Base-by-base conservation (phyloP, 495 filamentous ascomycete species). In the Cercophora sp. region DNA sequence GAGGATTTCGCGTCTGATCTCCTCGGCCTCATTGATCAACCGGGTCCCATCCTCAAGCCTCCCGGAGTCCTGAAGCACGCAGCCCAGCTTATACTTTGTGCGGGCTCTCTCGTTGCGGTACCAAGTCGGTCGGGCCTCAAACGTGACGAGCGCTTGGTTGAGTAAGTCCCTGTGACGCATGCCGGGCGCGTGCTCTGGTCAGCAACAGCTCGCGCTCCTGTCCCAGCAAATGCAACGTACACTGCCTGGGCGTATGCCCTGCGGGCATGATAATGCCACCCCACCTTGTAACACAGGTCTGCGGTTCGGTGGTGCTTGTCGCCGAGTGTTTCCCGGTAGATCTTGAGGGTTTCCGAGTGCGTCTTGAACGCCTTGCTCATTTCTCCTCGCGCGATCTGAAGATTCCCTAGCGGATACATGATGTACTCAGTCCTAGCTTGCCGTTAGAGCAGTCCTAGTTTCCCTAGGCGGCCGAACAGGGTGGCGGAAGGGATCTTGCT, bases 31-130 rank as follows among this genome's bases (percentile, higher is more conserved):
- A 23, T 42, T 42, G 39, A 42, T 23, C 11, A 42, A 19, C 39
- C 19, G 13, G 19, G 5, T 42, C 4, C 39, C 39, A 5, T 42
- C 39, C 11, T 5, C 3, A n/a, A 42, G 19, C 13, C 19, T 5
- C 11, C 39, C 39, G 15, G 3, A 19, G 19, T 42, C 39, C 39
- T 42, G 39, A 19, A 42, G 39, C 2, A 42, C 39, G 39, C 39
- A 42, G 39, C 39, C 39, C 11, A 42, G 39, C 15, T 42, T 42
- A 19, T 42, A 42, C 15, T 5, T 42, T 18, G 39, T 42, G 2
- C 39, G 39, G 15, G 39, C 39, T 23, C 39, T 42, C 15, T 42
- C 39, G 15, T 42, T 42, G 39, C 39, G 39, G 39, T 42, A 42
- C 39, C 39, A 42, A 3, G 4, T 11, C 3, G 39, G 39, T 11